Base-by-base conservation (phyloP, 345 rosid genomes). In the Melastoma malabathricum region DNA sequence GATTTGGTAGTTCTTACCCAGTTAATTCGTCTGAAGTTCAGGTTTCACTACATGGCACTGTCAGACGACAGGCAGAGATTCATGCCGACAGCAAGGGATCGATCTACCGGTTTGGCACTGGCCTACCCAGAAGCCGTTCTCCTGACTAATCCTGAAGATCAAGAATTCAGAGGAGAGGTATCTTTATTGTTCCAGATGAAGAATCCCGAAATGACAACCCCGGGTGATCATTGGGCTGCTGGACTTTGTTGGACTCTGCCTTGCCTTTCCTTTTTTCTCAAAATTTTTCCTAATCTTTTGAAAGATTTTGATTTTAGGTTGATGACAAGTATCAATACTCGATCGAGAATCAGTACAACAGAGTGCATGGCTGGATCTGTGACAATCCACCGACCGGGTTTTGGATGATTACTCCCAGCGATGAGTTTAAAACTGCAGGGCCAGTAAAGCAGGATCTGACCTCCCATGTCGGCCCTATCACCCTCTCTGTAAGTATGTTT, bases 301-400 rank as follows among this genome's bases (percentile, higher is more conserved):
- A n/a, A 19, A 14, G 56, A 18, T 19, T 15, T n/a, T 59, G 39
- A 59, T 54, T n/a, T 19, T 62, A 90, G 98, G 95, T 92, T 51
- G 97, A 92, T 31, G 98, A 92, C 69, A 84, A 84, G 72, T 87
- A 87, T 56, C 82, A 80, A 54, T 92, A 80, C 60, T 80, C 97
- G 3, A 18, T 54, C 15, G 93, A 84, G 49, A 56, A 66, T 63
- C 64, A 61, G 46, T 78, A 84, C 34, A 76, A 74, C 55, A 79
- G 52, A 59, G 74, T 87, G 29, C 95, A 87, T 23, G 97, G 98
- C 2, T 92, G 97, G 98, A 80, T 84, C 5, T 69, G 75, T 1
- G 15, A 59, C 5, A 64, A 80, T 1, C 70, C 64, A 19, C 57
- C 72, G 8, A 73, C 80, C 4, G 98, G 96, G 7, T 82, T 92